These are phyloP conservation scores for Penicillium sp. DNA, from an alignment of 2,329 filamentous ascomycete genomes.

Conservation along the genomic window DNA sequence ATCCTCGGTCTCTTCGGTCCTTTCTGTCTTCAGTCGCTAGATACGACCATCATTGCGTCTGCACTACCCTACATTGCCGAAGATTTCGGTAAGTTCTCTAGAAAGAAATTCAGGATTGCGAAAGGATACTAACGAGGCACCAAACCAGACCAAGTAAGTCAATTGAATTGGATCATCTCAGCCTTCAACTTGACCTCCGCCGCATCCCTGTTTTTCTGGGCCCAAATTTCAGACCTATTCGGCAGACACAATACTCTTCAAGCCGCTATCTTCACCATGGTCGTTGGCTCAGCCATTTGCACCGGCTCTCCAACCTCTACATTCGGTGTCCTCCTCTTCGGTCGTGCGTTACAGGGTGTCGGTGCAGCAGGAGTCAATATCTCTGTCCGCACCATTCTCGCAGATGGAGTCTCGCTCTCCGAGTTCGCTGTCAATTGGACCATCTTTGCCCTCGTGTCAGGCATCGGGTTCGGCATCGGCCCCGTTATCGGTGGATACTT, in stretches of 20 bases:
- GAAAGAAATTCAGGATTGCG: neutral
- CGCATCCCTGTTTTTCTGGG: conserved; percentile 67
- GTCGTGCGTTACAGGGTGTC: conserved; percentile 64
- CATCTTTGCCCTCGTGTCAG: conserved; percentile 61
- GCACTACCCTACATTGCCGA: conserved; percentile 64
- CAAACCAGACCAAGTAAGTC: conserved; percentile 51
- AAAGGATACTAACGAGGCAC: neutral
- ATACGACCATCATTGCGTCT: conserved; percentile 65
- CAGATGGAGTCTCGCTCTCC: conserved; percentile 62
- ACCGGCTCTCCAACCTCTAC: conserved; percentile 51
- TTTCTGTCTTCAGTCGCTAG: conserved; percentile 63
- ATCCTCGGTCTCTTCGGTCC: conserved; percentile 61
- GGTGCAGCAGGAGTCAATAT: conserved; percentile 64
- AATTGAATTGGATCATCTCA: conserved; percentile 70
- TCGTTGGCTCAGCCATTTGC: conserved; percentile 63
- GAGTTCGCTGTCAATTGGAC: conserved; percentile 66
- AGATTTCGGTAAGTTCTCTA: conserved; percentile 56
- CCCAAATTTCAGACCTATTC: conserved; percentile 65
- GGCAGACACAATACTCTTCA: conserved; percentile 63
- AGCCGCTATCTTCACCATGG: conserved; percentile 56
- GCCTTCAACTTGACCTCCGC: conserved; percentile 68
- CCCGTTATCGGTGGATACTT: conserved; percentile 21
- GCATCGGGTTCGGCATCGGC: conserved; percentile 49
- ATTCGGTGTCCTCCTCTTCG: conserved; percentile 63
- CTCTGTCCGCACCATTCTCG: conserved; percentile 62